Base-by-base conservation (phyloP, 768 basidiomycete species). In the Serendipita indica region DNA sequence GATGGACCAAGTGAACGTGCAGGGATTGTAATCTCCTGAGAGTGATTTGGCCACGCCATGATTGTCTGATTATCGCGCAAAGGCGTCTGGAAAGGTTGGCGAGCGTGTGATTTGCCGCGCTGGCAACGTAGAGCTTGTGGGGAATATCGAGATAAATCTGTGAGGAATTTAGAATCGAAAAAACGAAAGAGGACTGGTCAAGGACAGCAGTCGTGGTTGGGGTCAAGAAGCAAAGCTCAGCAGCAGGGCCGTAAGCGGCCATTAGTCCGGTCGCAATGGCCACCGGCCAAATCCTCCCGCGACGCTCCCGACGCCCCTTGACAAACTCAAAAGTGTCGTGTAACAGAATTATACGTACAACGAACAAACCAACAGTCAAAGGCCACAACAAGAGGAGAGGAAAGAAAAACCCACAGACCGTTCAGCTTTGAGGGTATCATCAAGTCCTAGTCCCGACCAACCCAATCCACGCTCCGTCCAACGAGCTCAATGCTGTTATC, bases 401-500 rank as follows among this genome's bases (percentile, higher is more conserved):
- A n/a, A n/a, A n/a, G n/a, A n/a, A n/a, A n/a, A n/a, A n/a, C n/a
- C n/a, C n/a, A n/a, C n/a, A n/a, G n/a, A n/a, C n/a, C n/a, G n/a
- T n/a, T n/a, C n/a, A n/a, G n/a, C n/a, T n/a, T n/a, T n/a, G n/a
- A n/a, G n/a, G n/a, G n/a, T n/a, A n/a, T n/a, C n/a, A n/a, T 43
- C 5, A 6, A 6, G 6, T n/a, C 16, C 41, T 65, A 85, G 65
- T 87, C 85, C 63, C 85, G 77, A 30, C 82, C 77, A 33, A 91
- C 79, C 89, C 89, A 91, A 69, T 90, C 89, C 58, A 82, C 81
- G 70, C 86, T 88, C 61, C 89, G 78, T 58, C 84, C 80, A 65
- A 83, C 86, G 64, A 93, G 79, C 73, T 89, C 89, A 61, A 91
- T 83, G 10, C 89, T 85, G 69, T 86, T 85, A 66, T 97, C 93